Evolutionary conservation across 352 stramenopile species (phyloP).

Genomic region (Aphanomyces cochlioides): DNA sequence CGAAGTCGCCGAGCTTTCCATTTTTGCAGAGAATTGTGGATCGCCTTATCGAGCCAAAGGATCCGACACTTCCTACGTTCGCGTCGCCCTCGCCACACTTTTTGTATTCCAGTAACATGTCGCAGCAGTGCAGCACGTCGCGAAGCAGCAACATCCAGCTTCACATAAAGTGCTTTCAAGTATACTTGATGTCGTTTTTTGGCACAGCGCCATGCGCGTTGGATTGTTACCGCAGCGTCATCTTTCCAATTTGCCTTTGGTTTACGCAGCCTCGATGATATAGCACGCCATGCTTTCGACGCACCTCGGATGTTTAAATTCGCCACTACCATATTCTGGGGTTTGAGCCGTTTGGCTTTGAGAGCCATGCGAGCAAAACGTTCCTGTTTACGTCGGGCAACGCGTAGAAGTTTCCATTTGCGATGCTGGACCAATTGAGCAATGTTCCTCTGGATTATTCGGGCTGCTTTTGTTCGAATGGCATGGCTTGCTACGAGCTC

Average conservation of each 20-base stretch:
- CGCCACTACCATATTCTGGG: not conserved
- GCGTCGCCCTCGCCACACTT: constrained; percentile 23
- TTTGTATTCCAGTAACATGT: constrained; percentile 22
- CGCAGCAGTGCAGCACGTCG: not conserved
- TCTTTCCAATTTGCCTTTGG: not conserved
- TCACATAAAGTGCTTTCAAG: constrained; percentile 12
- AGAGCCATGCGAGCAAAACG: not conserved
- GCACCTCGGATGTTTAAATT: not conserved
- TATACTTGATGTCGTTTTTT: constrained; percentile 17
- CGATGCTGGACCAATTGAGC: constrained; percentile 12
- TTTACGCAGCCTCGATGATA: not conserved
- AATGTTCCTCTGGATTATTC: constrained; percentile 15
- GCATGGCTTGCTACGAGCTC: not conserved
- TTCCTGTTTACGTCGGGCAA: constrained; percentile 12
- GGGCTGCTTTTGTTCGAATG: not conserved
- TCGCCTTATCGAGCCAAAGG: constrained; percentile 29
- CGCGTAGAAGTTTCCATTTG: constrained; percentile 21
- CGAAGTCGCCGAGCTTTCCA: constrained; percentile 12
- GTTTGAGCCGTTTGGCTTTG: constrained; percentile 1
- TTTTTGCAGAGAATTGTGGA: constrained; percentile 18
- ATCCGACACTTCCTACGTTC: constrained; percentile 5
- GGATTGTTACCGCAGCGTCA: constrained; percentile 9
- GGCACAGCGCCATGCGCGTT: constrained; percentile 16
- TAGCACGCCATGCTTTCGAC: not conserved
- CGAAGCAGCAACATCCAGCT: not conserved